Base-by-base conservation (phyloP, 768 basidiomycete genomes). In the Suillus variegatus region DNA sequence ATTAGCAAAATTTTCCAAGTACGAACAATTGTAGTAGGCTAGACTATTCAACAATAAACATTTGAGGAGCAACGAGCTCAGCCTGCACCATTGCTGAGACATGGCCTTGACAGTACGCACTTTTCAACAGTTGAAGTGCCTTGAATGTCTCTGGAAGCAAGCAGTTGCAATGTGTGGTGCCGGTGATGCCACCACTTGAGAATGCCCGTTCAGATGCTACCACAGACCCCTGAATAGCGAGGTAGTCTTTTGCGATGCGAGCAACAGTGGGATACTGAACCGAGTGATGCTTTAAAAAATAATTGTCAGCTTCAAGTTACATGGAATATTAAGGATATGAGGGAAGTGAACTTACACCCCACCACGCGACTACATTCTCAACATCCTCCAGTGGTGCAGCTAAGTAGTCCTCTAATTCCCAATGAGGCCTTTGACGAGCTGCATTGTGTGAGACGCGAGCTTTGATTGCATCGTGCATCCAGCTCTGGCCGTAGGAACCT, bases 151-250 rank as follows among this genome's bases (percentile, higher is more conserved):
- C 35, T 32, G 61, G 61, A 36, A 62, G 47, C 12, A 62, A 49
- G 46, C 49, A 36, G 51, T 62, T 62, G 14, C 51, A 7, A 10
- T 14, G 28, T 25, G 51, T 43, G 22, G 62, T 63, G 4, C 28
- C n/a, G 20, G 62, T 63, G 35, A 52, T 52, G 28, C 52, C 62
- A 4, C 49, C 62, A 52, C 47, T 46, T 18, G 71, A 76, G 64
- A 76, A 74, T 18, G 74, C 70, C 8, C 66, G 44, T 64, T 75
- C 71, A n/a, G 72, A 73, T 41, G 73, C 64, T 16, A 71, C 63
- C 22, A 70, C 72, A 28, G 74, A 76, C 8, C 74, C 74, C 64
- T 76, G 73, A 56, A 75, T 69, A 41, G 72, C 67, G 0, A 76
- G 65, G 62, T 49, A 51, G 16, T 69, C 60, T 32, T 47, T 43